Evolutionary conservation across 2,329 filamentous ascomycete genomes (phyloP).

Genomic region (Coniosporium tulheliwenetii): DNA sequence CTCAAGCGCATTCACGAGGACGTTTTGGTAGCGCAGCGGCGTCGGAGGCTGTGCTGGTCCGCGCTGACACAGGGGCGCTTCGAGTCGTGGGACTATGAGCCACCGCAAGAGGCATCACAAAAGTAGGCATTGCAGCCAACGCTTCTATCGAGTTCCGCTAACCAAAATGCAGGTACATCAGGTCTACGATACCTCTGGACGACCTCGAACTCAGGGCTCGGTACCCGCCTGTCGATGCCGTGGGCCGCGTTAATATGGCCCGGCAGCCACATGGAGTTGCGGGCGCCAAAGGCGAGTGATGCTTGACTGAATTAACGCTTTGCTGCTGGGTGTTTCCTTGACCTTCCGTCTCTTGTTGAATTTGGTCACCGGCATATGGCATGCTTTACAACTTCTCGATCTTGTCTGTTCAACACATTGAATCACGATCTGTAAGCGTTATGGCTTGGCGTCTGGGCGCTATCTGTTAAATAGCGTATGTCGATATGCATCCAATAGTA

Average conservation of each 20-base stretch:
- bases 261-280: conserved; percentile 1
- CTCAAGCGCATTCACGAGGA: conserved; percentile 60
- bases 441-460: no score
- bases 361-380: no score
- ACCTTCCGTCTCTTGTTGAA: no score
- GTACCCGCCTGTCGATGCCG: conserved; percentile 42
- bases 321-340: no score
- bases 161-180: conserved; percentile 51
- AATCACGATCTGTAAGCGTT: no score
- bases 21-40: conserved; percentile 63
- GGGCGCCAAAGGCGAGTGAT: not conserved
- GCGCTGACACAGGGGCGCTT: conserved; percentile 63
- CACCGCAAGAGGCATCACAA: conserved; percentile 49
- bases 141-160: no score
- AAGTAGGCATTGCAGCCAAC: conserved; percentile 31
- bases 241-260: conserved; percentile 18
- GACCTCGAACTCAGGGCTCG: conserved; percentile 64
- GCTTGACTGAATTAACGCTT: no score
- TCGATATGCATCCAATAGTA: no score
- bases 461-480: no score
- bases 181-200: conserved; percentile 66
- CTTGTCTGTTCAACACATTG: no score
- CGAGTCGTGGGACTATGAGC: conserved; percentile 76
- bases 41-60: conserved; percentile 62
- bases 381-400: no score